Evolutionary conservation across 345 rosid genomes (phyloP), one percentile per base, ranked within the genome.

Genomic region (Anacardium occidentale): DNA sequence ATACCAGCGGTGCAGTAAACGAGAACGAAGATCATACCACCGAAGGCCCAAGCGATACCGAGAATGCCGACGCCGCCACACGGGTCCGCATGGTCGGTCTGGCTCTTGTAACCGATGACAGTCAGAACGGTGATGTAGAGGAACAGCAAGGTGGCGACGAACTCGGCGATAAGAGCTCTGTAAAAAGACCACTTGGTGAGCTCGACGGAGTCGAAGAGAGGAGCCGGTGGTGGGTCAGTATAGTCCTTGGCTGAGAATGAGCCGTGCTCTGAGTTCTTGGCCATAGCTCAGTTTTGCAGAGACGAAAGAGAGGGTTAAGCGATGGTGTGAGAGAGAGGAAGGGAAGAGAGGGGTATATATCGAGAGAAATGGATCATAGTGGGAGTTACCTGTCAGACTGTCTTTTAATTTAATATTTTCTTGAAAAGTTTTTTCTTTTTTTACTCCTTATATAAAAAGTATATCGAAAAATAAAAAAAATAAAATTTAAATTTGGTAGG

Each of bases 1-100:
- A 93, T 88, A 15, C 93, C 97, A 26, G 95, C 95, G 32, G 93
- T 93, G 84, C 94, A 93, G 81, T 92, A 92, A 63, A 92, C 94
- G 20, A 90, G 91, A 66, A 87, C 48, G 71, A 89, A 89, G 79
- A 90, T 86, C 95, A 90, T 90, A 77, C 96, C 96, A 74, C 98
- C 98, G 20, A 89, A 88, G 64, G 94, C 88, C 98, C 94, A 93
- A 24, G 98, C 90, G n/a, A 93, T 88, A 10, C 97, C 92, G 7
- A 93, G 94, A 61, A 83, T 72, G n/a, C 95, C 97, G 20, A 91
- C 95, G 4, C 97, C 90, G 14, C 76, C 79, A 59, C 98, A 91
- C 5, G 81, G 25, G 56, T 87, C 88, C 25, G 63, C 59, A 7
- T 57, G 25, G 59, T 74, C 96, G 18, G 44, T 57, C 79, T 90